Base-by-base conservation (phyloP, 179 eudicot genomes). In the Drosera spatulata region DNA sequence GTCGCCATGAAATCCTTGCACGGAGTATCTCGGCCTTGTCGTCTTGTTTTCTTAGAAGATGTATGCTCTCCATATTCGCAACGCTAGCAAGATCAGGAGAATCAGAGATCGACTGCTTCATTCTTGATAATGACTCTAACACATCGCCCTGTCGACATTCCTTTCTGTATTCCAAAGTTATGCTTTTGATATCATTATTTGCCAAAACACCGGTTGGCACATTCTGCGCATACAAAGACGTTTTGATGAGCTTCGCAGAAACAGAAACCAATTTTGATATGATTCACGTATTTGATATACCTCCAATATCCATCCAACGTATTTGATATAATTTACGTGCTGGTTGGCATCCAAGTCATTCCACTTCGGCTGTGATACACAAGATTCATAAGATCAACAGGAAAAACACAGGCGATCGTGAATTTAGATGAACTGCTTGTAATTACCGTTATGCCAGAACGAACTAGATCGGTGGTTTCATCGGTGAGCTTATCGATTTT, bases 301-400 rank as follows among this genome's bases (percentile, higher is more conserved):
- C 89, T 88, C 96, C 61, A 85, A 69, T 58, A 88, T 77, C 93
- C 93, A 88, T 45, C 96, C 93, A 39, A 88, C 33, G 33, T 22
- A 22, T 22, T 22, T 22, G 33, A 22, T 22, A 22, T 22, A 22
- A 22, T 22, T 22, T 85, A 88, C 96, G 41, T 88, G 96, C 53
- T 79, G 89, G 67, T 88, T 88, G 50, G 87, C 93, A 73, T 88
- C 96, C 96, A 88, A 85, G 67, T 88, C 96, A 63, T 83, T 85
- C 96, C 96, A 88, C 68, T 89, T 82, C 45, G 96, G 96, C 96
- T 88, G 93, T 58, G 11, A 61, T 47, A 15, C 49, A 45, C 8
- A 6, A 6, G 49, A 10, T 10, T 45, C 8, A 6, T 45, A 45
- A 6, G 7, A 10, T 45, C 10, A 45, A 45, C 7, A 45, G 49